Conservation (phyloP, 495 filamentous ascomycete genomes). For the Lasiosphaeris hirsuta region DNA sequence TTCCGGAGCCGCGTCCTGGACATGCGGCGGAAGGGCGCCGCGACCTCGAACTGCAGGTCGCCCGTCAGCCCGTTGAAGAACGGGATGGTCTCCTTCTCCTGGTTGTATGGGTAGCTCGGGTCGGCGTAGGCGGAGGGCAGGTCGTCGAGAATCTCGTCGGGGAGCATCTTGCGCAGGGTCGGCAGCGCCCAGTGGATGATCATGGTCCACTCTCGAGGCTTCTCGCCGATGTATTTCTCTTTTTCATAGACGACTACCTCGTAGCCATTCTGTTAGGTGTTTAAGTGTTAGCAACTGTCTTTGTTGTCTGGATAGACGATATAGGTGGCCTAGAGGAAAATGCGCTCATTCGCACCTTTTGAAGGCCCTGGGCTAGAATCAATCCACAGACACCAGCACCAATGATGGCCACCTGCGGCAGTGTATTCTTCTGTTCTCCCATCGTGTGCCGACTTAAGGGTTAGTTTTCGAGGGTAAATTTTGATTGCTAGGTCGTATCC, state of each 20-base stretch:
- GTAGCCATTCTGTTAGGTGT: conserved; percentile 45
- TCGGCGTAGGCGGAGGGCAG: conserved; percentile 33
- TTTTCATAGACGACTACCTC: conserved; percentile 48
- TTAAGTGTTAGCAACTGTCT: not conserved
- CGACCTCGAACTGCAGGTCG: conserved; percentile 33
- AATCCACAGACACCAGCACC: not conserved
- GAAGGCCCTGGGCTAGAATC: not conserved
- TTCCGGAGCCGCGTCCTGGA: conserved; percentile 33
- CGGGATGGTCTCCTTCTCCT: conserved; percentile 35
- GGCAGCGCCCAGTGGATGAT: conserved; percentile 51
- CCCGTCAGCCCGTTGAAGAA: conserved; percentile 48
- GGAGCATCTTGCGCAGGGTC: conserved; percentile 26
- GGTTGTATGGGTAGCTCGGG: conserved; percentile 32
- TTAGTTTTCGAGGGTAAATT: too few relatives aligned
- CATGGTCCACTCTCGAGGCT: conserved; percentile 54
- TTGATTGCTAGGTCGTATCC: too few relatives aligned
- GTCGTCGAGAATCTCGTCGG: conserved; percentile 32
- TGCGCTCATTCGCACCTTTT: not conserved
- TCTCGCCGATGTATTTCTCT: conserved; percentile 32
- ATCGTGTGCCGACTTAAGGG: not conserved
- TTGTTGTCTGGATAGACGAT: too few relatives aligned
- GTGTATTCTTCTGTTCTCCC: not conserved
- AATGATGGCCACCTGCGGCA: not conserved
- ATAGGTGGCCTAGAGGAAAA: not conserved
- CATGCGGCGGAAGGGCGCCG: conserved; percentile 41